These are phyloP conservation scores for Viridothelium virens DNA, from an alignment of 495 filamentous ascomycete species.

Conservation along the genomic window DNA sequence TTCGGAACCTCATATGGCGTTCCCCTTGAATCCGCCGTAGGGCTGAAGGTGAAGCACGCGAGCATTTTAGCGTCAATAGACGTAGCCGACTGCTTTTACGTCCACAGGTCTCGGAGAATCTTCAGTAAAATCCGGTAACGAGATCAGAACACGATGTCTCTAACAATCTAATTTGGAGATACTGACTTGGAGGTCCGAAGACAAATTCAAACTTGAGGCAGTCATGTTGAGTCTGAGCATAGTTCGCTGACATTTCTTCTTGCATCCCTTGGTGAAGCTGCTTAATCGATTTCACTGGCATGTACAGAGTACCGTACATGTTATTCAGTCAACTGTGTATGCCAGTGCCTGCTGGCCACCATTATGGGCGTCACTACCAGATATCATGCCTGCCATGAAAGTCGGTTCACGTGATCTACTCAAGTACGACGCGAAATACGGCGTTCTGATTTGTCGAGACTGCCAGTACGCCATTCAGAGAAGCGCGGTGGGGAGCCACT, in stretches of 20 bases:
- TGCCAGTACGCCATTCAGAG: slow-evolving; percentile 39
- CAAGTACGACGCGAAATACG: slow-evolving; percentile 28
- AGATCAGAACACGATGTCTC: no score
- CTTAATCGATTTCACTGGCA: no score
- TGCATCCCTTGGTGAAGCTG: no score
- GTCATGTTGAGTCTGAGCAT: no score
- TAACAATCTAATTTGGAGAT: no score
- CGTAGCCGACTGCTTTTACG: no score
- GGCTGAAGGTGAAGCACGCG: neutral
- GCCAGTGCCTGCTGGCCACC: neutral
- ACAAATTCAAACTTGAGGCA: no score
- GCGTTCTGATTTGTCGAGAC: slow-evolving; percentile 36
- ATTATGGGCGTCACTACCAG: neutral
- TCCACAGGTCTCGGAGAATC: no score
- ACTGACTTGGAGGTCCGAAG: no score
- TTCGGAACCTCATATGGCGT: neutral
- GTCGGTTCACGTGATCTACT: slow-evolving; percentile 26
- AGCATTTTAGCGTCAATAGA: neutral
- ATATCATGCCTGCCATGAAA: slow-evolving; percentile 15
- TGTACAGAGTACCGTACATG: neutral
- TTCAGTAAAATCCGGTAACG: no score
- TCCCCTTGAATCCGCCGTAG: neutral
- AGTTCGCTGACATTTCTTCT: no score
- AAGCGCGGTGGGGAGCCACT: slow-evolving; percentile 33
- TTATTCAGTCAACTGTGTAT: neutral